Conservation (phyloP, 257 asterid species). For the Ballota nigra region DNA sequence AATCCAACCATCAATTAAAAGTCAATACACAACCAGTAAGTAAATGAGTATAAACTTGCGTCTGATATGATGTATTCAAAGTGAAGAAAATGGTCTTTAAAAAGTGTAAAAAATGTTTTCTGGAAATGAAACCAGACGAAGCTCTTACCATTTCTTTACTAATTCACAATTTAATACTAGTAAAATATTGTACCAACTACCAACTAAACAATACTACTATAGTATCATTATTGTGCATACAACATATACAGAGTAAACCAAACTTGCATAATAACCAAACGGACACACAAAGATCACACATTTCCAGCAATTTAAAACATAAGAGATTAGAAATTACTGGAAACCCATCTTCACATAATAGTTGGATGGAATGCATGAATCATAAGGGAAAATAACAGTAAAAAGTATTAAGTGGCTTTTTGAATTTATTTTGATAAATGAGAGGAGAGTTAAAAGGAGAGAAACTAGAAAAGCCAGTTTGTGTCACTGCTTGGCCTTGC, state of each 20-base stretch:
- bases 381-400: slow-evolving; percentile 4
- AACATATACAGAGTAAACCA: background rate
- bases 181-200: background rate
- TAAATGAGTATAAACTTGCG: too few species aligned
- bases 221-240: background rate
- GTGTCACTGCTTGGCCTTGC: slow-evolving; percentile 39
- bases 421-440: slow-evolving; percentile 13
- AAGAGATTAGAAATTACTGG: background rate
- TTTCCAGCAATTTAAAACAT: background rate
- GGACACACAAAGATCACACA: too few species aligned
- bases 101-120: too few species aligned
- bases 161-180: background rate
- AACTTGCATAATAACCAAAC: too few species aligned
- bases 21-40: background rate
- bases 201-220: background rate
- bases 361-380: slow-evolving; percentile 4
- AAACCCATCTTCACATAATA: slow-evolving; percentile 9
- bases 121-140: background rate
- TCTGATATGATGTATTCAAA: background rate
- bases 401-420: slow-evolving; percentile 9
- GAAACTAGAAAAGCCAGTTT: slow-evolving; percentile 52
- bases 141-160: background rate
- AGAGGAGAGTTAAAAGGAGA: slow-evolving; percentile 5
- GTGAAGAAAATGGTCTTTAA: background rate
- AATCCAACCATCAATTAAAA: background rate